Percentiles rank a stretch among this genome's conserved stretches.
Conservation (phyloP, 805 yeast genomes). For the Grigorovia transvaalensis region DNA sequence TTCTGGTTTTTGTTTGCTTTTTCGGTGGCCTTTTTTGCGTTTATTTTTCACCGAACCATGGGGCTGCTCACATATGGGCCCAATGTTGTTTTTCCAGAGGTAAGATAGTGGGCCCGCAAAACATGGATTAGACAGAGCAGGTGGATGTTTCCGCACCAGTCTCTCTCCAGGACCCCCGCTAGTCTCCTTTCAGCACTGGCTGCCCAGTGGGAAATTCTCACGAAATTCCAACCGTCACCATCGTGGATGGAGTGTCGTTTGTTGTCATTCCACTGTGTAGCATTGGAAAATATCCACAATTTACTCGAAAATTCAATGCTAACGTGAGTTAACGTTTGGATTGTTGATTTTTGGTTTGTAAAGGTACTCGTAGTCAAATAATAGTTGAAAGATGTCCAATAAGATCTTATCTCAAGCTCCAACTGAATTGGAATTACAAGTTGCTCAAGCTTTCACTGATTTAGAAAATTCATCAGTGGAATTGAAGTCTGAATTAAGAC, state of each 20-base stretch:
- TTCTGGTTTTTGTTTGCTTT: too few relatives aligned
- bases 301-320: background rate
- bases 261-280: background rate
- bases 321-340: background rate
- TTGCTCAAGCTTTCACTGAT: constrained; percentile 97
- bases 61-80: background rate
- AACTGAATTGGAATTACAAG: constrained; percentile 97
- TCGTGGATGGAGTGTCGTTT: background rate
- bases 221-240: background rate
- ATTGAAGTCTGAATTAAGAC: constrained; percentile 95
- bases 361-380: background rate
- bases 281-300: background rate
- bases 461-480: constrained; percentile 90
- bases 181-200: background rate
- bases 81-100: background rate
- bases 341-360: background rate
- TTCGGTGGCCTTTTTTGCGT: background rate
- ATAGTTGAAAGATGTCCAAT: constrained; percentile 64
- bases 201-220: background rate
- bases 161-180: too few relatives aligned
- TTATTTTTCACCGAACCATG: background rate
- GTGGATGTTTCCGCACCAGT: too few relatives aligned
- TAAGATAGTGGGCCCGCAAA: too few relatives aligned
- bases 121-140: background rate
- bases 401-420: constrained; percentile 93